A percentile compares a stretch with the other conserved stretches of the same genome.
Evolutionary conservation across 1,139 yeast species (phyloP).

Genomic region (Saccharomyces hybrid): DNA sequence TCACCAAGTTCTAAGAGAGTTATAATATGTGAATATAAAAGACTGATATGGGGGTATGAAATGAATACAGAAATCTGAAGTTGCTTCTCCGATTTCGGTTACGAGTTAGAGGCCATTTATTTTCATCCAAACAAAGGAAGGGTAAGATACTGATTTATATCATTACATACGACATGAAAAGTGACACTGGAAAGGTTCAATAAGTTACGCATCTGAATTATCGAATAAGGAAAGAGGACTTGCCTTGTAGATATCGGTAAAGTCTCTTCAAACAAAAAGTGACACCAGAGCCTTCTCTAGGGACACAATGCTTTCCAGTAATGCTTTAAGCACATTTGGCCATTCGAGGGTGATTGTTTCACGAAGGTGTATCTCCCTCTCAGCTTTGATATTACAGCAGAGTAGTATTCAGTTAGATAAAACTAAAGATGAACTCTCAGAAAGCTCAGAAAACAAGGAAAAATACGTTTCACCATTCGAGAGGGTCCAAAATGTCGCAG

Average conservation of each 20-base stretch:
- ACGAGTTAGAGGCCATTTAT: background rate
- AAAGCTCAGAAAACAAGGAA: background rate
- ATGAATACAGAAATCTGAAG: background rate
- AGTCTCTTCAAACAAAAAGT: background rate
- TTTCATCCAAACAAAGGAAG: background rate
- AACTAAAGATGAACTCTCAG: background rate
- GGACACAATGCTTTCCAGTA: background rate
- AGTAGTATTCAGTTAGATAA: background rate
- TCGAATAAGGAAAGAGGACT: background rate
- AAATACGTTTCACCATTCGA: background rate
- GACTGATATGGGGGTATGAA: background rate
- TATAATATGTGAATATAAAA: background rate
- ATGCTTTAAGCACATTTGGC: background rate
- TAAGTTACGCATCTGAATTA: background rate
- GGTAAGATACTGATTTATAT: background rate
- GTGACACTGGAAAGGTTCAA: background rate
- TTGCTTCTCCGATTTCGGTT: background rate
- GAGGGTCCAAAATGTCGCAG: background rate
- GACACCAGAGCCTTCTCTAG: background rate
- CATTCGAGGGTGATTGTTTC: background rate
- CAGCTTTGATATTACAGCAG: background rate
- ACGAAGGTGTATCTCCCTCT: background rate
- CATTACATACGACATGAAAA: background rate
- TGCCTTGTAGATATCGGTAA: background rate
- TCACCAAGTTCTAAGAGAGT: background rate